A percentile compares a stretch with the other conserved stretches of the same genome.
Conservation (phyloP, 176 grass and related monocot genomes). For the Oryza meyeriana region DNA sequence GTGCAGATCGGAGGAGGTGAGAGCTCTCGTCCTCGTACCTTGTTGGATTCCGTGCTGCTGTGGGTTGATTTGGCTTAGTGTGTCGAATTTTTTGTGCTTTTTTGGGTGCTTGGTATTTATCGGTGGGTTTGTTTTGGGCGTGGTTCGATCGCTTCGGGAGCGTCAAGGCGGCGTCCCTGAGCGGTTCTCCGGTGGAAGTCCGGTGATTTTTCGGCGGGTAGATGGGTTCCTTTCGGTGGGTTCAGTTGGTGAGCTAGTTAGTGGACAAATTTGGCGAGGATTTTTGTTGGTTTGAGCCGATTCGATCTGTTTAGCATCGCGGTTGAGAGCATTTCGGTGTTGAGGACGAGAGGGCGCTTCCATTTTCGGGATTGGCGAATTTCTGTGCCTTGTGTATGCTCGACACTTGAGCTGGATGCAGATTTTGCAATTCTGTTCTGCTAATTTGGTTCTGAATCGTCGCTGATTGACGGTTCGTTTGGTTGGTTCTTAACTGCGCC, state of each 20-base stretch:
- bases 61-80: neutral
- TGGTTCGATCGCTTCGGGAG: neutral
- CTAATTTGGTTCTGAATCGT: neutral
- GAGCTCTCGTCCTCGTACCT: slow-evolving; percentile 4
- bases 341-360: neutral
- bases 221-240: neutral
- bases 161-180: neutral
- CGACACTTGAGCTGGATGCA: neutral
- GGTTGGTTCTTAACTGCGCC: neutral
- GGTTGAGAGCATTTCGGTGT: slow-evolving; percentile 25
- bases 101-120: neutral
- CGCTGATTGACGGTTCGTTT: neutral
- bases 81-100: neutral
- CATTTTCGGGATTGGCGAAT: slow-evolving; percentile 11
- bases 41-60: neutral
- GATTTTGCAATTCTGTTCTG: neutral
- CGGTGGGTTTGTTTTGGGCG: neutral
- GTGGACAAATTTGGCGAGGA: neutral
- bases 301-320: neutral
- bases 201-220: neutral
- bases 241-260: neutral
- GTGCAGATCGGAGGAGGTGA: slow-evolving; percentile 52
- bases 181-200: neutral
- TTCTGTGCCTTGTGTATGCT: neutral
- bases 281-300: slow-evolving; percentile 1